A percentile compares a stretch with the other conserved stretches of the same genome.
Conservation (phyloP, 2,329 filamentous ascomycete genomes). For the Tolypocladium endophyticum region DNA sequence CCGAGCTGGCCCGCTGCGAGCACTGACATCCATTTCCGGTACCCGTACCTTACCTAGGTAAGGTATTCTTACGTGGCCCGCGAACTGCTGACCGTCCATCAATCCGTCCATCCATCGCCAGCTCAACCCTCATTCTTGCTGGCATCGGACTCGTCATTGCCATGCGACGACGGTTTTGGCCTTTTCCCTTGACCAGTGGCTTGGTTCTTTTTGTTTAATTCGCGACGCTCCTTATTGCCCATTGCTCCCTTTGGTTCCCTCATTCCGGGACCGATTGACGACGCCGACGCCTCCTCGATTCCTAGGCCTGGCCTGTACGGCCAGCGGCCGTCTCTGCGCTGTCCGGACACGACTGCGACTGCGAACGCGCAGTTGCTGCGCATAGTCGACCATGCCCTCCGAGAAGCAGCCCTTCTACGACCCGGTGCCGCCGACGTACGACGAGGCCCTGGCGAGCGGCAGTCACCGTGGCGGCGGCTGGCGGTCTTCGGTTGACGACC, state of each 20-base stretch:
- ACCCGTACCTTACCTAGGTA: not conserved
- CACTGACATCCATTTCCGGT: not conserved
- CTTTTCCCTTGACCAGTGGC: not conserved
- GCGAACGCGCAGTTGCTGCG: not conserved
- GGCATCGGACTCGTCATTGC: not conserved
- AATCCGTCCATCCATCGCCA: not conserved
- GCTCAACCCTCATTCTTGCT: not conserved
- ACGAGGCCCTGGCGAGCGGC: constrained; percentile 26
- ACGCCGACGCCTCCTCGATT: not conserved
- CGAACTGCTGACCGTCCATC: not conserved
- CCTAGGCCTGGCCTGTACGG: constrained; percentile 7
- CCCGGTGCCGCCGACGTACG: constrained; percentile 31
- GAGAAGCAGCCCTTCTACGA: constrained; percentile 32
- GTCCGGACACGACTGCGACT: not conserved
- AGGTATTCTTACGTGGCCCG: not conserved
- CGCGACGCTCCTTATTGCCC: not conserved
- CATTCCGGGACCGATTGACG: not conserved
- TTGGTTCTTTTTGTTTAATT: not conserved
- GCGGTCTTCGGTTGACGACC: constrained; percentile 34
- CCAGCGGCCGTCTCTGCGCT: constrained; percentile 4
- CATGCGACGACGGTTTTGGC: not conserved
- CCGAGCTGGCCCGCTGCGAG: not conserved
- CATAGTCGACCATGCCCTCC: constrained; percentile 19
- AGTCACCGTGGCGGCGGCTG: constrained; percentile 22
- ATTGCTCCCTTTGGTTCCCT: not conserved